A percentile compares a stretch with the other conserved stretches of the same genome.
Conservation (phyloP, 768 basidiomycete species). For the Pholiota conissans region DNA sequence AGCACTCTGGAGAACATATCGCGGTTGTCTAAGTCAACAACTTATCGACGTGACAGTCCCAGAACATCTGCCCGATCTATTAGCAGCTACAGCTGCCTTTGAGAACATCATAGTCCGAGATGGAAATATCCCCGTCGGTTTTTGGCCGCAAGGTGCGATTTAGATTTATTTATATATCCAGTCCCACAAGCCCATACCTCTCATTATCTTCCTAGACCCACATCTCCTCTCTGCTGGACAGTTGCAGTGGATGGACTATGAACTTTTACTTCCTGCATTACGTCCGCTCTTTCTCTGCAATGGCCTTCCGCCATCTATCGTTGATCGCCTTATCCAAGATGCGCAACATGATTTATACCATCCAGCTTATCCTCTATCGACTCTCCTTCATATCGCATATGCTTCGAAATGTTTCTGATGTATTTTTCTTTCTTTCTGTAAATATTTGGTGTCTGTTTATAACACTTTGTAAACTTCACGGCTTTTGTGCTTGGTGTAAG, state of each 20-base stretch:
- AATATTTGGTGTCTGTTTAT: background rate
- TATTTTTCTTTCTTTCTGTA: no score
- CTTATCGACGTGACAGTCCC: conserved; percentile 61
- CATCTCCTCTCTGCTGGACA: conserved; percentile 64
- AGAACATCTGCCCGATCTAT: conserved; percentile 48
- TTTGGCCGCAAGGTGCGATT: conserved; percentile 60
- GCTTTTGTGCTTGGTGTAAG: no score
- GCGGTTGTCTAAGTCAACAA: conserved; percentile 50
- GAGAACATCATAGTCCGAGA: conserved; percentile 55
- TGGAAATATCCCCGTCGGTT: conserved; percentile 67
- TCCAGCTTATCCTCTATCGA: conserved; percentile 49
- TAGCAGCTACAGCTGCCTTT: conserved; percentile 50
- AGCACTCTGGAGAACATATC: conserved; percentile 62
- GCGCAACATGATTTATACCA: conserved; percentile 70
- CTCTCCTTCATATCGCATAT: conserved; percentile 60
- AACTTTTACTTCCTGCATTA: conserved; percentile 62
- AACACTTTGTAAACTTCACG: background rate
- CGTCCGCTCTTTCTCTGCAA: conserved; percentile 56
- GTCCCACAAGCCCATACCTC: background rate
- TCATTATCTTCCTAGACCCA: conserved; percentile 41
- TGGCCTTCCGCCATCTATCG: conserved; percentile 53
- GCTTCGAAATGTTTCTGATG: conserved; percentile 34
- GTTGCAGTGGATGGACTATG: conserved; percentile 73
- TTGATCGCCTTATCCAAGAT: conserved; percentile 55
- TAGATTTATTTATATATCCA: conserved; percentile 2